Base-by-base conservation (phyloP, 2,329 filamentous ascomycete genomes). In the Epichloe scottii region DNA sequence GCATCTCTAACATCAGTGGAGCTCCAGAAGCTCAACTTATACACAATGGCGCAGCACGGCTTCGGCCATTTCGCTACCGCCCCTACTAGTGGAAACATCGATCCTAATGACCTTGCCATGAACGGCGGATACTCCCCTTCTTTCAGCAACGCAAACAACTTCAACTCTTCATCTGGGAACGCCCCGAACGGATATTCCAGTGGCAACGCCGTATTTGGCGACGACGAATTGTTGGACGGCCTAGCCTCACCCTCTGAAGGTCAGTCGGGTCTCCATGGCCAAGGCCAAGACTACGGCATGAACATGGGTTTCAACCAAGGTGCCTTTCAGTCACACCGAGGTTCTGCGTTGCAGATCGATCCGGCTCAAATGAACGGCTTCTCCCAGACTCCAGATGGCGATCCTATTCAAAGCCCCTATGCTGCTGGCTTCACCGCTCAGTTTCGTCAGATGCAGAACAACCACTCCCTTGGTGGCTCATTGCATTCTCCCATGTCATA, bases 351-450 rank as follows among this genome's bases (percentile, higher is more conserved):
- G 38, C 77, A 81, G 53, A 78, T 84, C 59, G 82, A 87, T 56
- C 79, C 82, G 54, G 72, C 77, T 46, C 82, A 85, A 52, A 82
- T 89, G 62, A 85, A 86, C 62, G 81, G 88, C 55, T 97, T 86
- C 68, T 95, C 91, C 19, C 88, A 87, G 65, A 95, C 90, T 2
- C 90, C 91, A 3, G 91, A 97, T 54, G 89, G 89, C 49, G 85
- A 89, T 49, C 89, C 91, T 5, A 91, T 95, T 54, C 87, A 94
- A 62, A 96, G 89, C 60, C 91, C 91, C 0, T 96, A 89, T 62
- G 78, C 87, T 41, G 80, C 85, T 59, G 82, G 78, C 62, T 93
- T 90, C 71, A 85, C 83, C 68, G 85, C 86, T 62, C 86, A 89
- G 57, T 94, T 89, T 65, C 81, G 85, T 43, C 78, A 79, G 53